Conservation (phyloP, 352 stramenopile genomes). For the Stephanocyclus meneghinianus region DNA sequence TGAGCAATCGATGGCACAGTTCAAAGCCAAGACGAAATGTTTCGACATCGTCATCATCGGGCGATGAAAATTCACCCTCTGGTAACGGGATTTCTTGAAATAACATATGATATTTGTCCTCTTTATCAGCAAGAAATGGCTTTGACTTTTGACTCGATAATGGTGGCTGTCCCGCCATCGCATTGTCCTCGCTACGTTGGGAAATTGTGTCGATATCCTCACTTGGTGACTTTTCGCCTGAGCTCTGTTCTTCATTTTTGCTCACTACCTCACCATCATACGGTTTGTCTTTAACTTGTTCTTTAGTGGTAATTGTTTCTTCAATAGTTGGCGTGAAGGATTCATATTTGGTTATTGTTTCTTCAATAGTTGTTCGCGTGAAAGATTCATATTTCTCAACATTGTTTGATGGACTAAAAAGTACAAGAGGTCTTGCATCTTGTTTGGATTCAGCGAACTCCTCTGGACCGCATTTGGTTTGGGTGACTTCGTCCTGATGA, state of each 20-base stretch:
- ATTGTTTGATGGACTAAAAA: too few relatives aligned
- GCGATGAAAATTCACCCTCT: conserved; percentile 41
- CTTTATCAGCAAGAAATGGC: not conserved
- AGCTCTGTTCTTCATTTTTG: not conserved
- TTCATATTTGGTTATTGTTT: too few relatives aligned
- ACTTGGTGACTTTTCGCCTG: not conserved
- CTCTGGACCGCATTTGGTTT: too few relatives aligned
- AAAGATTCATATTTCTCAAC: too few relatives aligned
- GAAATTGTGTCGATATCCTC: not conserved
- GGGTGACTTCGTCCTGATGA: too few relatives aligned
- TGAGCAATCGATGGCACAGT: conserved; percentile 36
- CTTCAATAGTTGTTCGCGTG: too few relatives aligned
- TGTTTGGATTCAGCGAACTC: too few relatives aligned
- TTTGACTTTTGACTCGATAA: not conserved
- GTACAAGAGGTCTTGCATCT: too few relatives aligned
- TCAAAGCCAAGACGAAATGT: conserved; percentile 48
- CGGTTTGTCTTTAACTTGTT: not conserved
- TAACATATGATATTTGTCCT: conserved; percentile 11
- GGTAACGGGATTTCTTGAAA: conserved; percentile 42
- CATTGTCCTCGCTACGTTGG: not conserved
- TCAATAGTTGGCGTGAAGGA: too few relatives aligned
- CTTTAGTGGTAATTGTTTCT: too few relatives aligned
- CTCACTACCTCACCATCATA: not conserved
- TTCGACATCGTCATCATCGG: conserved; percentile 29
- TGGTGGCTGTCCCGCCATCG: too few relatives aligned